phyloP scores from a whole-genome alignment of 306 rosid genomes.

The Amphicarpaea edgeworthii region DNA sequence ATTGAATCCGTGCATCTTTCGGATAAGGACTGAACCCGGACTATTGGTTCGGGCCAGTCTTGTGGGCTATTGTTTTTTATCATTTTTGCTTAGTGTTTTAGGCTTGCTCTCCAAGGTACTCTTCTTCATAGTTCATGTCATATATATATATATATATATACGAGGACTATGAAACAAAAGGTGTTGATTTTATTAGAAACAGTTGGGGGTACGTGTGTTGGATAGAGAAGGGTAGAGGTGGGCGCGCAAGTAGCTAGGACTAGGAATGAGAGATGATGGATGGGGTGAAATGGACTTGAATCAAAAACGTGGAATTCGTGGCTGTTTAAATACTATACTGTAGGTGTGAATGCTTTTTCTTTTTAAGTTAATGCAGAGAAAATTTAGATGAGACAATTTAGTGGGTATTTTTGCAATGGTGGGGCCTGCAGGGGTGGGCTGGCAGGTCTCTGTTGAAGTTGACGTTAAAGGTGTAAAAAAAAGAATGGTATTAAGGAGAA shows the following conservation, averaged over 20 bases:
- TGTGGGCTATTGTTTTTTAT: conserved; percentile 40
- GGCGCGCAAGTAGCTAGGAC: not conserved
- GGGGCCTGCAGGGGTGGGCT: not conserved
- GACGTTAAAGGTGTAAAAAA: too few species aligned
- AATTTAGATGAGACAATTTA: conserved; percentile 12
- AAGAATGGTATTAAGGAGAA: too few species aligned
- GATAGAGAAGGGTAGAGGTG: conserved; percentile 10
- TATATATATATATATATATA: not conserved
- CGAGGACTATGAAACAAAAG: conserved; percentile 4
- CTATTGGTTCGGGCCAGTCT: conserved; percentile 92
- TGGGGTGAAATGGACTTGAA: conserved; percentile 23
- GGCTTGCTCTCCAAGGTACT: conserved; percentile 4
- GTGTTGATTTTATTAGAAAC: not conserved
- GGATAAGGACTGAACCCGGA: conserved; percentile 83
- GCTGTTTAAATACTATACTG: too few species aligned
- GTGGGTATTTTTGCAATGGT: conserved; percentile 14
- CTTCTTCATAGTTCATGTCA: not conserved
- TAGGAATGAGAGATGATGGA: not conserved
- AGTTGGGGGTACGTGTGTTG: conserved; percentile 3
- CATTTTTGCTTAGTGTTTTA: conserved; percentile 24
- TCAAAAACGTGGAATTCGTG: conserved; percentile 49
- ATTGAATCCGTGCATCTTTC: conserved; percentile 52
- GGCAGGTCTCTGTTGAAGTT: conserved; percentile 13
- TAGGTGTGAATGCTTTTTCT: conserved; percentile 21
- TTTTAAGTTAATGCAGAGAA: not conserved